phyloP scores from a whole-genome alignment of 768 basidiomycete genomes.

The Cystobasidium ongulense region DNA sequence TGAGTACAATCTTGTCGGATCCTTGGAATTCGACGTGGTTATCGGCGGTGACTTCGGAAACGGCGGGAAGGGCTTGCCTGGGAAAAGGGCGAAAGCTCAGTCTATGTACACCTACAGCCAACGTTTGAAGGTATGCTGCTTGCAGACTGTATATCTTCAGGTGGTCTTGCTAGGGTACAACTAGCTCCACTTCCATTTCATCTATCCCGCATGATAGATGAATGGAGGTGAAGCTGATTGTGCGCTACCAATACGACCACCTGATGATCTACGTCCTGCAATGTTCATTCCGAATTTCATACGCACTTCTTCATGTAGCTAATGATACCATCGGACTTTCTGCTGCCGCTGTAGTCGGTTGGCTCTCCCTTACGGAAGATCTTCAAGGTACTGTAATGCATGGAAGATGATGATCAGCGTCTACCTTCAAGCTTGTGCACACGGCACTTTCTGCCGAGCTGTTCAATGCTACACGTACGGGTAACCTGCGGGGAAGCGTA shows the following conservation, averaged over 20 bases:
- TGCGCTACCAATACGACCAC: too few species aligned
- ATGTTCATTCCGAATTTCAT: background rate
- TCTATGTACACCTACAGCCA: too few species aligned
- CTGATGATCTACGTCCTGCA: background rate
- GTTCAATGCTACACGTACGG: constrained; percentile 56
- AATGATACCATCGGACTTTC: constrained; percentile 91
- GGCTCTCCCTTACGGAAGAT: constrained; percentile 79
- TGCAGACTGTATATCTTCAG: too few species aligned
- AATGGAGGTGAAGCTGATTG: too few species aligned
- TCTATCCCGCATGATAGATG: too few species aligned
- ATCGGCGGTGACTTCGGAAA: constrained; percentile 65
- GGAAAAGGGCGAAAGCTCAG: too few species aligned
- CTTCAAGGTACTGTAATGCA: constrained; percentile 63
- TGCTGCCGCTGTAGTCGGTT: constrained; percentile 73
- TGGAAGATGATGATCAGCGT: background rate
- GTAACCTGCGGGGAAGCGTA: constrained; percentile 57
- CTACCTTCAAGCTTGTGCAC: too few species aligned
- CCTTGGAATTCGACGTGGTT: constrained; percentile 77
- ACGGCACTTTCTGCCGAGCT: too few species aligned
- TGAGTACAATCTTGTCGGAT: constrained; percentile 78
- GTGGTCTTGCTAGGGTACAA: too few species aligned
- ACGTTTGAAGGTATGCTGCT: too few species aligned
- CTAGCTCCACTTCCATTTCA: too few species aligned
- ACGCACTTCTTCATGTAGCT: constrained; percentile 87
- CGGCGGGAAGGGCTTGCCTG: constrained; percentile 87